Evolutionary conservation across 2,329 filamentous ascomycete species (phyloP), one percentile per base, ranked within the genome.

Genomic region (Arthrinium phaeospermum): DNA sequence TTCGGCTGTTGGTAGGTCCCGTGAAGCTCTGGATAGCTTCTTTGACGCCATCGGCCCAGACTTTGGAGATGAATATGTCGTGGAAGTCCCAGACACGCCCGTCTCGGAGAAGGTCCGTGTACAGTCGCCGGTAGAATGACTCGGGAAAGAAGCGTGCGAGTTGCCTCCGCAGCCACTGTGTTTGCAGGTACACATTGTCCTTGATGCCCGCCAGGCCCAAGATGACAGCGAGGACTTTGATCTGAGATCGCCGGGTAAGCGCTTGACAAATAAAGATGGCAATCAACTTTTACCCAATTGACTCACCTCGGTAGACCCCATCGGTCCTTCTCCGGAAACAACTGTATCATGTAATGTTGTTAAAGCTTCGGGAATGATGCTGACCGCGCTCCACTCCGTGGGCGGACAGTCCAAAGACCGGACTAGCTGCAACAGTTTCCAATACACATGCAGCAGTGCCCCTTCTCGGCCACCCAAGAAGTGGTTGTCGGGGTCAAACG

Each of bases 61-160:
- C 70, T 69, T 73, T 72, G 24, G 69, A 47, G 3, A 74, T 67
- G 14, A 74, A 27, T 30, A 78, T 49, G 68, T 78, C 76, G 51
- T 75, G 76, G 13, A 78, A 41, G 30, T 78, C 77, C 77, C 77
- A 78, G 7, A 78, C 70, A 10, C 77, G 73, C 16, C 77, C 77
- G n/a, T 77, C 67, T 1, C 74, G 71, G 41, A 78, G 74, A 5
- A 78, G 71, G n/a, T 37, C 45, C 27, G 19, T 51, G 64, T 78
- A 77, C 13, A 77, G 34, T 6, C 12, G 27, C 12, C 34, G 30
- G 68, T 53, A 69, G 46, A 69, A 70, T 1, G 47, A 7, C n/a
- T 51, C 19, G 70, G 68, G 46, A 44, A 75, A 75, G 12, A 53
- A 1, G n/a, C 73, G 10, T 3, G 6, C 46, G 51, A 64, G 46